These are phyloP conservation scores for Talaromyces sp. DNA, from an alignment of 2,329 filamentous ascomycete species.

Conservation along the genomic window DNA sequence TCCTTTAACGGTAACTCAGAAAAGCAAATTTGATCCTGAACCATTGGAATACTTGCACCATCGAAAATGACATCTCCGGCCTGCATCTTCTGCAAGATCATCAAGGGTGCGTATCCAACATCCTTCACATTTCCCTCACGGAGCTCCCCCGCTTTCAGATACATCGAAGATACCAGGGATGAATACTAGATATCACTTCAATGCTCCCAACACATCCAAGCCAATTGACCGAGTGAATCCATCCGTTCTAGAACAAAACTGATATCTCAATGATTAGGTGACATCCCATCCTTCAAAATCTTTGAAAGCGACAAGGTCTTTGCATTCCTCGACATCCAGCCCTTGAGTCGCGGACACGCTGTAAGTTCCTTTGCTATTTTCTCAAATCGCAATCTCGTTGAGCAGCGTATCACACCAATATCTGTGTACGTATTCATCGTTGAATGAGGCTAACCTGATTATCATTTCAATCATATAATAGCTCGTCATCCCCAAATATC, in stretches of 20 bases:
- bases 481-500: constrained; percentile 95
- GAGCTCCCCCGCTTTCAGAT: neutral
- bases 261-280: constrained; percentile 55
- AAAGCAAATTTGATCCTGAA: neutral
- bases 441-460: neutral
- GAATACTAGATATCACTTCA: neutral
- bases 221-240: neutral
- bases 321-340: constrained; percentile 94
- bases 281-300: constrained; percentile 95
- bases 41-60: neutral
- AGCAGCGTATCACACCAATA: neutral
- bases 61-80: constrained; percentile 47
- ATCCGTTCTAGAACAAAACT: neutral
- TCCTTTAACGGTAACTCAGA: neutral
- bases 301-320: constrained; percentile 90
- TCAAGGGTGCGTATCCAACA: constrained; percentile 65
- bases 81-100: constrained; percentile 98
- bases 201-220: neutral
- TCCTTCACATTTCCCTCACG: neutral
- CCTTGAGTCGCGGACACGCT: constrained; percentile 81
- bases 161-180: neutral
- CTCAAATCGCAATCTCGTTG: neutral
- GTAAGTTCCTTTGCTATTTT: constrained; percentile 50
- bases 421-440: neutral
- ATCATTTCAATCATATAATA: constrained; percentile 35